Base-by-base conservation (phyloP, 495 filamentous ascomycete genomes). In the Tetracladium marchalianum region DNA sequence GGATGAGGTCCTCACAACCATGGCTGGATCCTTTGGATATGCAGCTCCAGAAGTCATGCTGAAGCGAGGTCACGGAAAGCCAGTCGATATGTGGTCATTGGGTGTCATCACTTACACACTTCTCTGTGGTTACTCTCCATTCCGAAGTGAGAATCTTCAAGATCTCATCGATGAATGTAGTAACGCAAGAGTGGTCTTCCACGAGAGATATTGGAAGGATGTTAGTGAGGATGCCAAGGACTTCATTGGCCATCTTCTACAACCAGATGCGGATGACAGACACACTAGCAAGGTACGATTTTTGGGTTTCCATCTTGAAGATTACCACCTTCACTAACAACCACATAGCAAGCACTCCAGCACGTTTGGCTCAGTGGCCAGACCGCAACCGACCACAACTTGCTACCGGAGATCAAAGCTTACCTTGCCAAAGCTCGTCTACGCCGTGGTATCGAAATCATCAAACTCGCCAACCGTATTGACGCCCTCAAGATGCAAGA, bases 21-120 rank as follows among this genome's bases (percentile, higher is more conserved):
- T 99, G 92, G 92, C 92, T 15, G 92, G 92, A 31, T 97, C 93
- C 2, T 97, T 99, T 62, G 92, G 92, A 35, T 99, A 99, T 58
- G 92, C 92, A 15, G 92, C 92, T 0, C 92, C 92, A 7, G 92
- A 99, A 62, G 90, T 99, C 37, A 99, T 99, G 92, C 72, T 95
- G 40, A 96, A 95, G 71, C 78, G 86, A 54, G 92, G 93, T 33
- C 92, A 99, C 61, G 92, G 93, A 58, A 97, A 97, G 63, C 85
- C 92, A n/a, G 92, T 97, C 24, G 92, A 99, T 60, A 93, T 99
- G 86, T 99, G 92, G 92, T 96, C 90, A 8, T 72, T 99, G 56
- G 92, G 92, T 52, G 90, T 99, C 53, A 97, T 99, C 59, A 97
- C 93, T 24, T 99, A 99, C 68, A 97, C 93, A 12, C 76, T 99